Base-by-base conservation (phyloP, 208 protist species). In the Trypanosomatidae sp. region DNA sequence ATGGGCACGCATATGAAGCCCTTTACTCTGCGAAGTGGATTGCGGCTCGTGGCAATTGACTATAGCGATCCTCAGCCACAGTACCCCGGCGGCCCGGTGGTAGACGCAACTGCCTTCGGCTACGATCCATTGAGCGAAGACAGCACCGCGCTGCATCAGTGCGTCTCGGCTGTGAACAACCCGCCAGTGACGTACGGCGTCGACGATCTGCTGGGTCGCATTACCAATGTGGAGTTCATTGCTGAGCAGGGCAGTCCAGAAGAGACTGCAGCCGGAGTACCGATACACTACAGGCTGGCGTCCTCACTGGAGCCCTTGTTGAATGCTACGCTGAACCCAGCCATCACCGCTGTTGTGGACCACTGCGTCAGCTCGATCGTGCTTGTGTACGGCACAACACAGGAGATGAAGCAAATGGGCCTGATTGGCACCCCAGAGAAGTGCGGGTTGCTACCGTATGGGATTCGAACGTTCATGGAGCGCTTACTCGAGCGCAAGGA, bases 321-420 rank as follows among this genome's bases (percentile, higher is more conserved):
- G 64, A 77, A 80, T 58, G 74, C 79, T 0, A 88, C 88, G 43
- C 60, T 95, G 52, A 64, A 80, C 41, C 91, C 91, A 1, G 85
- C 88, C 46, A 77, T 95, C 66, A 83, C 78, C 2, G 89, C 81
- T 7, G 88, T 93, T 28, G 71, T 93, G 6, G 91, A 95, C 67
- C 87, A 91, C 77, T 93, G 88, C 68, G 74, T 93, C n/a, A 90
- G 80, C 70, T 76, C 88, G 33, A 90, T 90, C 46, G 87, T 93
- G 49, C 75, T 95, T 36, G 82, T 95, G 1, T 95, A 94, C 71
- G 89, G 91, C 12, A 87, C 88, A n/a, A 95, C 91, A 62, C 91
- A 93, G 77, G 91, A 95, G 72, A 95, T 95, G 91, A 93, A 92
- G 76, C 91, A 95, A 53, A 86, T 95, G 73, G 91, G 91, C 15